phyloP scores from a whole-genome alignment of 257 asterid species.

The Solanum chmielewskii region DNA sequence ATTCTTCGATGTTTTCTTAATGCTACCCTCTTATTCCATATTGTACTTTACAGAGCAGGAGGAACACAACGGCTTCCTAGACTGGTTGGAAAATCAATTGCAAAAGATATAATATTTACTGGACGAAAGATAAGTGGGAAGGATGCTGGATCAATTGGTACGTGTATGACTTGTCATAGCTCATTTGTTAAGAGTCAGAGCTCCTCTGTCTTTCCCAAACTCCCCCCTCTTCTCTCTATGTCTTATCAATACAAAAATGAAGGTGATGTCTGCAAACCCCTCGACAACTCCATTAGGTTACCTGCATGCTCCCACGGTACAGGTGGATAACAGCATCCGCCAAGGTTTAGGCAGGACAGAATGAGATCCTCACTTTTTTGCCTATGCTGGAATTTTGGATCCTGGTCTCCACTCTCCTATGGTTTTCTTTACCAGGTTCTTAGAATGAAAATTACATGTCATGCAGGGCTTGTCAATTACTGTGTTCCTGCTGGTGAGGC shows the following conservation, averaged over 20 bases:
- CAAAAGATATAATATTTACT: conserved; percentile 42
- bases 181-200: neutral
- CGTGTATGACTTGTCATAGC: neutral
- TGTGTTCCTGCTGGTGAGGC: conserved; percentile 82
- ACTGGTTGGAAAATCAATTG: conserved; percentile 75
- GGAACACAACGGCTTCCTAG: conserved; percentile 96
- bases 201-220: neutral
- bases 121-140: conserved; percentile 22
- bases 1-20: neutral
- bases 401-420: neutral
- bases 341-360: neutral
- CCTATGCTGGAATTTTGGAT: neutral
- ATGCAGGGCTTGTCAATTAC: conserved; percentile 79
- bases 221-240: neutral
- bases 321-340: neutral
- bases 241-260: neutral
- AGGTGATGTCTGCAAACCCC: neutral
- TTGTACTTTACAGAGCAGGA: conserved; percentile 65
- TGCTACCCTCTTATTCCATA: conserved; percentile 3
- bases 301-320: neutral
- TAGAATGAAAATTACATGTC: neutral
- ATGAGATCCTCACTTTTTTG: neutral
- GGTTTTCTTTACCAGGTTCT: neutral
- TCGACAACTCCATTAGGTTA: neutral
- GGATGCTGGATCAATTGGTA: conserved; percentile 25